phyloP scores from a whole-genome alignment of 1,284 basidiomycete genomes.

The Cystobasidium sp. region DNA sequence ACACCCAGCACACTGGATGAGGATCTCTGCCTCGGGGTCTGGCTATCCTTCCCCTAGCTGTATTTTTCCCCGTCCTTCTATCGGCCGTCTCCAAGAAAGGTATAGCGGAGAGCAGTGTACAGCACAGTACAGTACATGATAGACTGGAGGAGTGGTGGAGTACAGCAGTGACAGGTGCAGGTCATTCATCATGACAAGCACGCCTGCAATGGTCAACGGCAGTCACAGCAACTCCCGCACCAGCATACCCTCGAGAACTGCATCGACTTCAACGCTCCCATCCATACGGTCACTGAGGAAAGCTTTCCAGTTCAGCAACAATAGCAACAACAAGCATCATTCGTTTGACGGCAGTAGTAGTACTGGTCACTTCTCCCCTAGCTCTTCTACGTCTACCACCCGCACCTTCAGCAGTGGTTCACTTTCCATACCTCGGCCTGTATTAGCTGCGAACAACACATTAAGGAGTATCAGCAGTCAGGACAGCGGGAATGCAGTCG shows the following conservation, averaged over 20 bases:
- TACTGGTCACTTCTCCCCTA: no score
- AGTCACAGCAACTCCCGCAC: background rate
- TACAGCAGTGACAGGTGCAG: background rate
- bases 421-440: background rate
- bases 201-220: background rate
- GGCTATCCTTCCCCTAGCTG: background rate
- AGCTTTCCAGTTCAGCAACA: slow-evolving; percentile 39
- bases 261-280: slow-evolving; percentile 21
- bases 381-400: no score
- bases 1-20: no score
- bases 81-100: slow-evolving; percentile 1
- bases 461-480: slow-evolving; percentile 4
- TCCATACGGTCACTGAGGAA: slow-evolving; percentile 35
- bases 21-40: no score
- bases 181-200: background rate
- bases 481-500: background rate
- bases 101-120: background rate
- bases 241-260: background rate
- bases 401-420: background rate
- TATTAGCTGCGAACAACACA: background rate
- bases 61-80: background rate
- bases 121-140: background rate
- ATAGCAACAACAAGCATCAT: slow-evolving; percentile 16
- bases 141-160: background rate
- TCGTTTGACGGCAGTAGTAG: background rate